phyloP scores from a whole-genome alignment of 2,329 filamentous ascomycete genomes.

The Xylariales sp. region DNA sequence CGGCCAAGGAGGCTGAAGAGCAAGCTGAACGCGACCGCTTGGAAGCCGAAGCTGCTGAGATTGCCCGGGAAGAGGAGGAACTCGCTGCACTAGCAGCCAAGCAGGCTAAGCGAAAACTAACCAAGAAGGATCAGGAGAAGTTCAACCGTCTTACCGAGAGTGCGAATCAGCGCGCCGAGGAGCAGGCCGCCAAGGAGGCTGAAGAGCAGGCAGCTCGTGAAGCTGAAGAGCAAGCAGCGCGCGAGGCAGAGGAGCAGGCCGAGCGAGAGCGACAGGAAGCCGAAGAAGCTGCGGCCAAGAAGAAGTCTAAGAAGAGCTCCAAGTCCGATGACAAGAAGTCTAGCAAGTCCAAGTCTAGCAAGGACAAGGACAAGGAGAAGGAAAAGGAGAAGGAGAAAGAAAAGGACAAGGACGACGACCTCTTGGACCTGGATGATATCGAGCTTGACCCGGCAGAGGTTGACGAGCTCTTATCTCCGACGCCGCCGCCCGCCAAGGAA shows the following conservation, averaged over 20 bases:
- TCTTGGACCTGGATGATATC: constrained; percentile 23
- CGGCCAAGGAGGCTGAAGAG: constrained; percentile 14
- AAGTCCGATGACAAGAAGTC: constrained; percentile 26
- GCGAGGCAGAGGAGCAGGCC: constrained; percentile 10
- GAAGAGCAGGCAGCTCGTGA: constrained; percentile 27
- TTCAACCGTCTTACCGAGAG: constrained; percentile 30
- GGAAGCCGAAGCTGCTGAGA: constrained; percentile 27
- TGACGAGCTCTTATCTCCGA: constrained; percentile 15
- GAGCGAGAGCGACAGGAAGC: constrained; percentile 7
- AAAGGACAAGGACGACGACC: constrained; percentile 16
- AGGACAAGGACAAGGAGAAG: constrained; percentile 24
- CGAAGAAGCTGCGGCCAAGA: constrained; percentile 24
- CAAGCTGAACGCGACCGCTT: constrained; percentile 11
- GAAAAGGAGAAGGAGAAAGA: constrained; percentile 23
- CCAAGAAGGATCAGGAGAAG: constrained; percentile 22
- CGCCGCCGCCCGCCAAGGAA: constrained; percentile 17
- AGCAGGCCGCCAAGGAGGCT: constrained; percentile 30
- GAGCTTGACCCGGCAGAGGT: constrained; percentile 20
- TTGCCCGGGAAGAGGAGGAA: constrained; percentile 36
- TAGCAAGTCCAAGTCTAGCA: constrained; percentile 23
- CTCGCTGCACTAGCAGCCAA: constrained; percentile 24
- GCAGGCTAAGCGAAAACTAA: constrained; percentile 21
- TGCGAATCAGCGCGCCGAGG: constrained; percentile 23
- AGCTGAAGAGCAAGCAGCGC: constrained; percentile 11
- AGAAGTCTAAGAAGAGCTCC: constrained; percentile 38